Conservation (phyloP, 2,329 filamentous ascomycete species). For the Verticillium dahliae region DNA sequence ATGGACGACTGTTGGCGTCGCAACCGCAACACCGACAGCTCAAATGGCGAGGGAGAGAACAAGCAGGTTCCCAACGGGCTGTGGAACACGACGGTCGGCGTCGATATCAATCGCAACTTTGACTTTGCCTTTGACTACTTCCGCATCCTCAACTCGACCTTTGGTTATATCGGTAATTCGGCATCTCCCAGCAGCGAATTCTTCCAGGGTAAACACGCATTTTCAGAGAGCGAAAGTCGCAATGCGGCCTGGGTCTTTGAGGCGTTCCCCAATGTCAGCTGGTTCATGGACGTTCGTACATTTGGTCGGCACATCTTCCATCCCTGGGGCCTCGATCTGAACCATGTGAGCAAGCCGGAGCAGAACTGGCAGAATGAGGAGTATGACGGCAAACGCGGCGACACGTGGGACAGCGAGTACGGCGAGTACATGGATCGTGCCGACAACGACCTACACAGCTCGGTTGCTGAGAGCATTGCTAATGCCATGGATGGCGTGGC, state of each 20-base stretch:
- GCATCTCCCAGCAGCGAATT: slow-evolving; percentile 33
- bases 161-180: slow-evolving; percentile 18
- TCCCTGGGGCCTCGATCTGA: slow-evolving; percentile 49
- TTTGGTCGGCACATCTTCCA: slow-evolving; percentile 45
- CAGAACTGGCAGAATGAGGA: slow-evolving; percentile 44
- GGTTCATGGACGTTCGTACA: slow-evolving; percentile 54
- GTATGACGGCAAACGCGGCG: slow-evolving; percentile 39
- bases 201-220: slow-evolving; percentile 43
- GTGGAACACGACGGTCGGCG: slow-evolving; percentile 24
- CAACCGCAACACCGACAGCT: slow-evolving; percentile 39
- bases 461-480: slow-evolving; percentile 24
- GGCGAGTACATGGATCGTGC: slow-evolving; percentile 33
- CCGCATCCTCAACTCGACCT: slow-evolving; percentile 31
- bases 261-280: slow-evolving; percentile 39
- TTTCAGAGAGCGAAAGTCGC: slow-evolving; percentile 50
- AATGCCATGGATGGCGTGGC: slow-evolving; percentile 29
- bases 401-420: slow-evolving; percentile 30
- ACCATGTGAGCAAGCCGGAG: slow-evolving; percentile 32
- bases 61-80: neutral
- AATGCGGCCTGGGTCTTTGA: slow-evolving; percentile 46
- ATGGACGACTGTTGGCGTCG: slow-evolving; percentile 46
- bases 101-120: slow-evolving; percentile 51
- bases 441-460: slow-evolving; percentile 23
- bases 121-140: slow-evolving; percentile 50
- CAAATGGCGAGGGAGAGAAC: slow-evolving; percentile 13